These are phyloP conservation scores for Fragilariopsis cylindrus DNA, from an alignment of 108 stramenopile species.

Conservation along the genomic window DNA sequence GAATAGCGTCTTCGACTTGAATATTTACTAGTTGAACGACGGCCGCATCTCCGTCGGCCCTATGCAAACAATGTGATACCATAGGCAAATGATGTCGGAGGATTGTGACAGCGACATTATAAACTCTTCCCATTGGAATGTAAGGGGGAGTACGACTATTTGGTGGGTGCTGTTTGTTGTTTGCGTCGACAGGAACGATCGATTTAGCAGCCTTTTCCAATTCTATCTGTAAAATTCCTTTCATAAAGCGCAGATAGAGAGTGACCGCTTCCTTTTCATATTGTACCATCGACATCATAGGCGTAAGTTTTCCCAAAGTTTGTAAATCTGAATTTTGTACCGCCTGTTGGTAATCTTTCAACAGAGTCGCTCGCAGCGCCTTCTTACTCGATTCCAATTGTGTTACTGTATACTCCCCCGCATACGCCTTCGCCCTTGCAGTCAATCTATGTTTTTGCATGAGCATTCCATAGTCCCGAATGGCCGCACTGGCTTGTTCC, in stretches of 20 bases:
- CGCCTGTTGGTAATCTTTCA: constrained; percentile 65
- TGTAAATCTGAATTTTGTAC: constrained; percentile 57
- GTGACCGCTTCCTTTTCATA: constrained; percentile 72
- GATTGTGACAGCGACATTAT: constrained; percentile 76
- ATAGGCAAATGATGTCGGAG: constrained; percentile 89
- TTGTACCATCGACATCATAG: constrained; percentile 70
- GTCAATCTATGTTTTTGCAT: constrained; percentile 31
- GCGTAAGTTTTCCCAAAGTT: constrained; percentile 61
- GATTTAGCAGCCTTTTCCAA: constrained; percentile 28
- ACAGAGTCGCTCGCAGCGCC: constrained; percentile 42
- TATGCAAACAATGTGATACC: constrained; percentile 76
- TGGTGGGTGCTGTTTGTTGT: constrained; percentile 29
- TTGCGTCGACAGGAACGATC: constrained; percentile 27
- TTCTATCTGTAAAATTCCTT: constrained; percentile 42
- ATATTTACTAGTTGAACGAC: constrained; percentile 79
- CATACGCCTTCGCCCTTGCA: constrained; percentile 44
- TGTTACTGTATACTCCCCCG: constrained; percentile 63
- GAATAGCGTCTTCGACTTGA: constrained; percentile 67
- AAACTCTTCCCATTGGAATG: constrained; percentile 68
- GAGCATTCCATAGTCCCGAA: constrained; percentile 49
- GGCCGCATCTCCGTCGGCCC: constrained; percentile 82
- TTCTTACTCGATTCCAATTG: constrained; percentile 49
- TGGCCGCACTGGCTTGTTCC: constrained; percentile 54
- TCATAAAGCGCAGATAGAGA: constrained; percentile 68
- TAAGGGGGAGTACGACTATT: constrained; percentile 40